Evolutionary conservation across 164 flowering plant genomes (phyloP), one percentile per base, ranked within the genome.

Genomic region (Annona squamosa): DNA sequence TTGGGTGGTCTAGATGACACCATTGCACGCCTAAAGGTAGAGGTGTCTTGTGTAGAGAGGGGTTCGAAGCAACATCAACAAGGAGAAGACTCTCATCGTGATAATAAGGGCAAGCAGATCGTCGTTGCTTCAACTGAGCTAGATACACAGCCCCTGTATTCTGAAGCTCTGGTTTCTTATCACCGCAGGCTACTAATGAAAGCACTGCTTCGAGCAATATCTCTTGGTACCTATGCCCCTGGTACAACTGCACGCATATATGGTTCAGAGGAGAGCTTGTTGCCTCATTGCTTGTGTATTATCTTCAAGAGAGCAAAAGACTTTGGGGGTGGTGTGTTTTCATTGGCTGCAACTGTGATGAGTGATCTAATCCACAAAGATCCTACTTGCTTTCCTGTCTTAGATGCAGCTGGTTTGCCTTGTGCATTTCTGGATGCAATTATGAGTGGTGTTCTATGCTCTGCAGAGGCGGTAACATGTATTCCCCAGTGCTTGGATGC

Each of bases 401-500:
- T 94, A 75, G 93, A 94, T 81, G 87, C 86, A 17, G 93, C 94
- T 69, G 94, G 87, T 71, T 87, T 94, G 75, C 93, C 96, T 71
- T 80, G 90, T 78, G 87, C 98, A 44, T 94, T 90, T 70, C 80
- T 94, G 68, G 97, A 90, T 87, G 92, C 98, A 75, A 84, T 94
- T 71, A 83, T 87, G 89, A 93, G 87, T 81, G 93, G 91, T 44
- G 84, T 88, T 80, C 78, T 92, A 67, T 88, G 88, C 79, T 94
- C 98, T 77, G 81, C 96, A 3, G 96, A 94, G 75, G 97, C 97
- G 59, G 84, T 94, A 72, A 76, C 88, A 71, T 90, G 97, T 82
- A 91, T 94, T 72, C 98, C 98, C 17, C 97, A 88, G 81, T 90
- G 97, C 73, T 81, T 94, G 79, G 97, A 92, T 84, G 98, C 98